Evolutionary conservation across 2,329 filamentous ascomycete genomes (phyloP).

Genomic region (Sclerotinia trifoliorum): DNA sequence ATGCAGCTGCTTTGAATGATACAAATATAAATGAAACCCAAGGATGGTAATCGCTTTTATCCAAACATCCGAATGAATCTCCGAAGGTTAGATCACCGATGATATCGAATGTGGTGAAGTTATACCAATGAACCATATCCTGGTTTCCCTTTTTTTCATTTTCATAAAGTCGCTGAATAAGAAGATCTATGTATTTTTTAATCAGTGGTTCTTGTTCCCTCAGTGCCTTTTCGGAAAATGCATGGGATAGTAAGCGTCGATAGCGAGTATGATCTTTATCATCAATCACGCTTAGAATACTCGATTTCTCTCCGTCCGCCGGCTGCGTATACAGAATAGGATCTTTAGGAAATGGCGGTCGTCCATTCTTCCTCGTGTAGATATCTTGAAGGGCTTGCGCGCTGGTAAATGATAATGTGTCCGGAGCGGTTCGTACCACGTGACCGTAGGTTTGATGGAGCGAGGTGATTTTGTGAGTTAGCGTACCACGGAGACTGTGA

Average conservation of each 20-base stretch:
- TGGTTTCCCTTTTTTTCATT: constrained; percentile 17
- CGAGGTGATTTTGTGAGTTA: constrained; percentile 16
- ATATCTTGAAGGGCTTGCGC: constrained; percentile 13
- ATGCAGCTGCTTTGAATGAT: constrained; percentile 31
- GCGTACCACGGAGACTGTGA: constrained; percentile 11
- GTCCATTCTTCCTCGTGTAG: not conserved
- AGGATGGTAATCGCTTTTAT: constrained; percentile 34
- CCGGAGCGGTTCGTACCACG: constrained; percentile 37
- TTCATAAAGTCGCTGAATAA: constrained; percentile 20
- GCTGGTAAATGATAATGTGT: constrained; percentile 37
- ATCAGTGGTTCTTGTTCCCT: constrained; percentile 37
- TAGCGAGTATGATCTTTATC: constrained; percentile 33
- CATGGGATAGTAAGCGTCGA: constrained; percentile 35
- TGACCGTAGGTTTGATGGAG: constrained; percentile 37
- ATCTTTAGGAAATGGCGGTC: not conserved
- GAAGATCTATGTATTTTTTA: constrained; percentile 24
- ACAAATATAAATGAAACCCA: constrained; percentile 36
- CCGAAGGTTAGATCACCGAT: constrained; percentile 47
- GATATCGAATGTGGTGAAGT: constrained; percentile 43
- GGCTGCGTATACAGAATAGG: not conserved
- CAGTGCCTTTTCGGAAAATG: constrained; percentile 39
- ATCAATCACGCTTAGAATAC: not conserved
- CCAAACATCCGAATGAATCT: constrained; percentile 42
- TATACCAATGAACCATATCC: constrained; percentile 40
- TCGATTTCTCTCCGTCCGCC: not conserved